phyloP scores from a whole-genome alignment of 805 yeast genomes.

The Hanseniaspora lindneri region DNA sequence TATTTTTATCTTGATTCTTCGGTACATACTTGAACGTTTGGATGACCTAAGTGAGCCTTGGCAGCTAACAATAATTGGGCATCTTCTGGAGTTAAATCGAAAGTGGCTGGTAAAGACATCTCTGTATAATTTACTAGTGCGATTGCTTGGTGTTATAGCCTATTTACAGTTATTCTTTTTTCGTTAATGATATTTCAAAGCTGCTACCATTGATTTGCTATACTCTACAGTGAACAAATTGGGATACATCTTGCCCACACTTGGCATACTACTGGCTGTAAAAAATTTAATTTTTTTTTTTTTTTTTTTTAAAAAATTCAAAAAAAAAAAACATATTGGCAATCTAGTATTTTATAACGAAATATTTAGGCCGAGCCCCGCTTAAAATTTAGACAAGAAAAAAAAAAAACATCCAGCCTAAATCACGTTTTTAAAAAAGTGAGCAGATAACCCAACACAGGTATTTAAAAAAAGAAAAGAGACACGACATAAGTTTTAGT shows the following conservation, averaged over 20 bases:
- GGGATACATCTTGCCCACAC: background rate
- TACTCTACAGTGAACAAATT: background rate
- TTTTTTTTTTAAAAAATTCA: background rate
- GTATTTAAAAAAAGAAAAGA: background rate
- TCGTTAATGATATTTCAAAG: too few species aligned
- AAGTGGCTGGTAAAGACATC: conserved; percentile 79
- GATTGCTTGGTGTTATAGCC: conserved; percentile 22
- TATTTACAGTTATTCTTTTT: background rate
- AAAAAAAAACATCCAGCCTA: background rate
- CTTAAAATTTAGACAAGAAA: background rate
- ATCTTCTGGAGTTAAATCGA: conserved; percentile 93
- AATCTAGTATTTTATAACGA: background rate
- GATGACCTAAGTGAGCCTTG: conserved; percentile 98
- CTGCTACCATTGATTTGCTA: background rate
- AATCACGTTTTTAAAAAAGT: background rate
- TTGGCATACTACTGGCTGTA: background rate
- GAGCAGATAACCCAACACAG: background rate
- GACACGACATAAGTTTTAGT: too few species aligned
- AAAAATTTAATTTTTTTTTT: background rate
- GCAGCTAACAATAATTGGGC: conserved; percentile 99
- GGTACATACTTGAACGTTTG: conserved; percentile 91
- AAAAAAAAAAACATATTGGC: background rate
- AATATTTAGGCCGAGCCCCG: background rate
- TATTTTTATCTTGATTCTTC: background rate
- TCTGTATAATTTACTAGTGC: conserved; percentile 22